Evolutionary conservation across 768 basidiomycete genomes (phyloP).

Genomic region (Royoungia palumana): DNA sequence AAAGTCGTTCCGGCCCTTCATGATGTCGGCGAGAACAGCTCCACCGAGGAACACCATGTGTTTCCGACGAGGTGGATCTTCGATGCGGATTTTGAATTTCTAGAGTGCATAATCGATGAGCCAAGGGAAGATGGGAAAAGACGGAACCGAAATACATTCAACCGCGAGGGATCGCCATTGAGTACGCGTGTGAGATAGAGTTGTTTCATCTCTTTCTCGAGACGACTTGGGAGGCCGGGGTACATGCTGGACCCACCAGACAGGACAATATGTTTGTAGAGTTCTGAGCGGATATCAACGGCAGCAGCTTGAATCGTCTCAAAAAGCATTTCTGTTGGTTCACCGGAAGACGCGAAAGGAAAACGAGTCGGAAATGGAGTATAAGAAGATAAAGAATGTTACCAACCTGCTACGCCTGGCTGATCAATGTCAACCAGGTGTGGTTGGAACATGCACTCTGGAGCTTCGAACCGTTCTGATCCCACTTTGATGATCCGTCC

Average conservation of each 20-base stretch:
- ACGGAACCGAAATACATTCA: constrained; percentile 63
- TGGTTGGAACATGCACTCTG: constrained; percentile 99
- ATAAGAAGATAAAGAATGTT: background rate
- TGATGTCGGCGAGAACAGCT: constrained; percentile 97
- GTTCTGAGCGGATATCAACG: constrained; percentile 81
- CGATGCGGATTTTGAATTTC: constrained; percentile 99
- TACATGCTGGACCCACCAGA: constrained; percentile 99
- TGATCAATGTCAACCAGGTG: constrained; percentile 97
- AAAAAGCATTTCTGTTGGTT: constrained; percentile 82
- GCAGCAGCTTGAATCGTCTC: constrained; percentile 91
- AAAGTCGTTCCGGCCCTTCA: constrained; percentile 92
- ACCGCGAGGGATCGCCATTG: constrained; percentile 71
- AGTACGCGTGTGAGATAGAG: constrained; percentile 92
- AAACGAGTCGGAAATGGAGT: background rate
- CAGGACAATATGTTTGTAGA: constrained; percentile 97
- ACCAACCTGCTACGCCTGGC: constrained; percentile 87
- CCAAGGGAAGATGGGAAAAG: background rate
- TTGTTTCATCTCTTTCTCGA: constrained; percentile 99
- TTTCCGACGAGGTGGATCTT: constrained; percentile 96
- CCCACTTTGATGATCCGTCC: constrained; percentile 97
- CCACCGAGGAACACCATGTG: constrained; percentile 99
- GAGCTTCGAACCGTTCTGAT: constrained; percentile 97
- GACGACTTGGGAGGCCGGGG: constrained; percentile 91
- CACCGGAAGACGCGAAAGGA: no score
- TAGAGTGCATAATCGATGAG: constrained; percentile 29